A percentile compares a stretch with the other conserved stretches of the same genome.
Evolutionary conservation across 768 basidiomycete genomes (phyloP).

Genomic region (Panus rudis): DNA sequence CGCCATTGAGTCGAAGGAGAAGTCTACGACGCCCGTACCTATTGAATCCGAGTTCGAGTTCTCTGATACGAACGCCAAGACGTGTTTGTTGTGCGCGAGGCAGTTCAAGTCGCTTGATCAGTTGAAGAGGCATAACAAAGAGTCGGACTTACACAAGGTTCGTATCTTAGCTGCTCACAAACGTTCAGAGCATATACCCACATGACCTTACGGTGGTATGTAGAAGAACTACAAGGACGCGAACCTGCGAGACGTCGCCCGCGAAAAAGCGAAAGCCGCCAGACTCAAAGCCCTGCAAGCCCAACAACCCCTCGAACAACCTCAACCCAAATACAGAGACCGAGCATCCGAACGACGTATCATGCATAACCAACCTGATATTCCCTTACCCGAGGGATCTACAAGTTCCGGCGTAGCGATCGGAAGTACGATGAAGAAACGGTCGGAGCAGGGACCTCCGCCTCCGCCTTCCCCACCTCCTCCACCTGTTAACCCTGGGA

Average conservation of each 20-base stretch:
- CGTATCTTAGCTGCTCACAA: constrained; percentile 16
- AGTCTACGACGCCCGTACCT: constrained; percentile 31
- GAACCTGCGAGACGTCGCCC: constrained; percentile 65
- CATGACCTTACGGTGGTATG: constrained; percentile 2
- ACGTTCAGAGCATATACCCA: constrained; percentile 4
- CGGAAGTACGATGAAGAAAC: constrained; percentile 26
- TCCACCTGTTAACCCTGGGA: constrained; percentile 57
- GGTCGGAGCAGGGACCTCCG: constrained; percentile 57
- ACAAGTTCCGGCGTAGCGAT: constrained; percentile 18
- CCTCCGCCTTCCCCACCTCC: constrained; percentile 57
- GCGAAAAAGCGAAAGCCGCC: constrained; percentile 50
- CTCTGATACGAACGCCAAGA: constrained; percentile 64
- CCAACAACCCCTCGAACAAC: constrained; percentile 30
- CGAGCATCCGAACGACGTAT: constrained; percentile 87
- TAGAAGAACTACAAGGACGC: constrained; percentile 85
- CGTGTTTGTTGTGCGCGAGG: constrained; percentile 86
- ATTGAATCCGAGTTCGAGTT: constrained; percentile 72
- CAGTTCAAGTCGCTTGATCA: constrained; percentile 88
- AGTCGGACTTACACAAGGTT: constrained; percentile 95
- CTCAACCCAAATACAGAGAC: constrained; percentile 84
- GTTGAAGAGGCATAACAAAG: constrained; percentile 83
- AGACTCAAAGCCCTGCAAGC: constrained; percentile 29
- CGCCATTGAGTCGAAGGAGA: constrained; percentile 12
- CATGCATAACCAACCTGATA: constrained; percentile 88
- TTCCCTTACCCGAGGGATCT: constrained; percentile 44